phyloP scores from a whole-genome alignment of 495 filamentous ascomycete species.

The Neurospora sp. region DNA sequence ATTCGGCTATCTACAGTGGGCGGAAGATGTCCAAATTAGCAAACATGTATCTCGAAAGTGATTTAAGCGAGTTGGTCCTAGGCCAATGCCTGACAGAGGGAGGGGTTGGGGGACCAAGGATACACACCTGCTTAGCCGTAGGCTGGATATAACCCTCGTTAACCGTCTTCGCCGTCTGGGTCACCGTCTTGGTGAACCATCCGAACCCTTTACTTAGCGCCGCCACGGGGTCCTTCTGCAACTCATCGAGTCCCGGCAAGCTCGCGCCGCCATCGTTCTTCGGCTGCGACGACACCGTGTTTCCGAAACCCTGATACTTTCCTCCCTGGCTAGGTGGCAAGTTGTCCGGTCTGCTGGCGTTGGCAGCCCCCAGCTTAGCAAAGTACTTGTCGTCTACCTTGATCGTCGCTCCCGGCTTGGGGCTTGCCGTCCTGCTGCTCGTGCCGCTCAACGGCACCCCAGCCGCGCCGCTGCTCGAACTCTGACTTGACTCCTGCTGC shows the following conservation, averaged over 20 bases:
- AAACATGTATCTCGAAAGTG: not conserved
- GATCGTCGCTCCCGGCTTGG: slow-evolving; percentile 32
- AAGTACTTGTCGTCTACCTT: slow-evolving; percentile 82
- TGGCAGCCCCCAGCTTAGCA: slow-evolving; percentile 67
- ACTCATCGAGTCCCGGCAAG: slow-evolving; percentile 63
- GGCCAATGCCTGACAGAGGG: not conserved
- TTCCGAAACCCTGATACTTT: slow-evolving; percentile 86
- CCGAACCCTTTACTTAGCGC: slow-evolving; percentile 88
- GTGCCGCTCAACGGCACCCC: slow-evolving; percentile 41
- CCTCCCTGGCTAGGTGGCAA: slow-evolving; percentile 82
- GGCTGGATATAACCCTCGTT: slow-evolving; percentile 87
- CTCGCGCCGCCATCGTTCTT: slow-evolving; percentile 27
- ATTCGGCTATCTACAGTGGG: slow-evolving; percentile 56
- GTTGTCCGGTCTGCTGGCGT: slow-evolving; percentile 61
- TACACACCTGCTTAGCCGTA: slow-evolving; percentile 68
- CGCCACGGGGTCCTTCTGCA: slow-evolving; percentile 82
- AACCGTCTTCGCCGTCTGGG: slow-evolving; percentile 77
- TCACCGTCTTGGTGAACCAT: slow-evolving; percentile 80
- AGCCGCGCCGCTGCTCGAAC: slow-evolving; percentile 28
- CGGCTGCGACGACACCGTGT: slow-evolving; percentile 42
- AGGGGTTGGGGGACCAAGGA: not conserved
- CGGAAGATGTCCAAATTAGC: not conserved
- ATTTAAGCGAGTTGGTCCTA: not conserved
- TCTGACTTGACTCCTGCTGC: slow-evolving; percentile 8
- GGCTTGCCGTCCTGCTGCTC: slow-evolving; percentile 60